Conservation (phyloP, 148 eudicot genomes). For the Rhododendron henanense region DNA sequence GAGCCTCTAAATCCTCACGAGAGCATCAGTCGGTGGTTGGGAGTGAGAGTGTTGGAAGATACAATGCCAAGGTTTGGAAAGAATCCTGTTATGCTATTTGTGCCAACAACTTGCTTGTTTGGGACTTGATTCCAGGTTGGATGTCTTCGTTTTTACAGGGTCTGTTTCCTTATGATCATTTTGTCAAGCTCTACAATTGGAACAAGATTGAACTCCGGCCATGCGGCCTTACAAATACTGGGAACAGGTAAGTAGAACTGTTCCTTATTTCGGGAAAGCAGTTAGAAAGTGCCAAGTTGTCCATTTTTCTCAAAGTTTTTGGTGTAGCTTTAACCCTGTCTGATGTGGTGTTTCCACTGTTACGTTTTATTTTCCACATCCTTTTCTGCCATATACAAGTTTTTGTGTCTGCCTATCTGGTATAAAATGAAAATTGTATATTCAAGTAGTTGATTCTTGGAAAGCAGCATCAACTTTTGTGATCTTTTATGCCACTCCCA, state of each 20-base stretch:
- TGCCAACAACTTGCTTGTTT: slow-evolving; percentile 1
- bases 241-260: slow-evolving; percentile 59
- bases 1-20: slow-evolving; percentile 34
- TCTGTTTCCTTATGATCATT: slow-evolving; percentile 63
- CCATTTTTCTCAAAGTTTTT: neutral
- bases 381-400: neutral
- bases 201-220: slow-evolving; percentile 72
- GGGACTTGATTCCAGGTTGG: slow-evolving; percentile 6
- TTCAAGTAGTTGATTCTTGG: neutral
- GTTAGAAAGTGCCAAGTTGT: neutral
- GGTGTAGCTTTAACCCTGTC: neutral
- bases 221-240: slow-evolving; percentile 69
- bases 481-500: neutral
- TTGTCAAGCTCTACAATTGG: slow-evolving; percentile 86
- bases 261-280: neutral
- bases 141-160: slow-evolving; percentile 47
- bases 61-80: slow-evolving; percentile 46
- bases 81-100: slow-evolving; percentile 6
- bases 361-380: neutral
- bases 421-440: neutral
- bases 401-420: neutral
- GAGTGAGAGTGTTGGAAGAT: slow-evolving; percentile 37
- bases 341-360: neutral
- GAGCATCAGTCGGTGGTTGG: slow-evolving; percentile 31
- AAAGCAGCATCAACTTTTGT: neutral